Evolutionary conservation across 2,329 filamentous ascomycete genomes (phyloP), one percentile per base, ranked within the genome.

Genomic region (Cercospora zeae-maydis): DNA sequence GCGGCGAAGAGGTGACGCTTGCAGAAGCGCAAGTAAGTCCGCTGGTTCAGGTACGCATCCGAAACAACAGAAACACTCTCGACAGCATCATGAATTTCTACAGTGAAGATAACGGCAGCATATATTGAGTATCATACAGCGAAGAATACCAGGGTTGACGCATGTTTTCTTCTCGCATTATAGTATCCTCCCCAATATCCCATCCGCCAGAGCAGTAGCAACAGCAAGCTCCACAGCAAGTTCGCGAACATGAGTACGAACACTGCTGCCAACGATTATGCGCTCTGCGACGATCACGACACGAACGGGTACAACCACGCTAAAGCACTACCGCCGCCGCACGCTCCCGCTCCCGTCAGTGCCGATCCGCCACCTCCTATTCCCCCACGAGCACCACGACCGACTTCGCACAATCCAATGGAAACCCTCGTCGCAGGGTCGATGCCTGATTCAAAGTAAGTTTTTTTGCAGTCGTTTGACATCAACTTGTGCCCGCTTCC

Each of bases 11-110:
- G n/a, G 67, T 64, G 36, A 47, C 67, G 37, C 49, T 63, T 45
- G 31, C 57, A 36, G 66, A 66, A 56, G 69, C 71, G 16, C 65
- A 68, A 34, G 65, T 69, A 19, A 69, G 59, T 39, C 66, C 69
- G 10, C 49, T 72, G 49, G 66, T 72, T 31, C 71, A 73, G 71
- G 70, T 72, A 72, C 66, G 70, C 67, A 58, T 66, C 59, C 61
- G 68, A 59, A 30, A 52, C 47, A 21, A 19, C 47, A 52, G 47
- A 52, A 67, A 69, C 54, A 68, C 68, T 24, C 62, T 73, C 58
- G 70, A 71, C 63, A 71, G 69, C 31, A 65, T 73, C 60, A 60
- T 73, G 61, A 67, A 62, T 59, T 58, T 71, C 39, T 72, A 73
- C 59, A 24, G 58, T 37, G 53, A 58, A 19, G 52, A 58, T 31